Percentiles rank a stretch among this genome's conserved stretches.
Conservation (phyloP, 2,329 filamentous ascomycete species). For the Phyllosticta citrichinensis region DNA sequence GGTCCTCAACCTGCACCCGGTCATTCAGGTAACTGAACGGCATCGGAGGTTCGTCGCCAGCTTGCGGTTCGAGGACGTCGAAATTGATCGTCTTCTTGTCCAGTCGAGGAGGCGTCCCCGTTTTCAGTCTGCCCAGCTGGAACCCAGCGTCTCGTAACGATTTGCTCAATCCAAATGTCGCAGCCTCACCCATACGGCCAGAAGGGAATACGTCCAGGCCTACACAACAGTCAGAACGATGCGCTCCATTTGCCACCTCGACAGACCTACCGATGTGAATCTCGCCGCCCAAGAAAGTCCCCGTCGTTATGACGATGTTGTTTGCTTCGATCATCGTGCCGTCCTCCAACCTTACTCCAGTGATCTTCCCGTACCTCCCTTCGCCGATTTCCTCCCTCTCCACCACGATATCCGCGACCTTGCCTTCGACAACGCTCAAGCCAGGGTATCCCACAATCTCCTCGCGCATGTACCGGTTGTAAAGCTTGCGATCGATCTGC, state of each 20-base stretch:
- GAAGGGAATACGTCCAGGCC: conserved; percentile 71
- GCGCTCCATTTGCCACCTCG: not conserved
- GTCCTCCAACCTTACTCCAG: conserved; percentile 76
- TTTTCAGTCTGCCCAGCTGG: conserved; percentile 81
- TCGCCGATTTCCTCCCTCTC: conserved; percentile 64
- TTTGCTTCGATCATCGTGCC: conserved; percentile 73
- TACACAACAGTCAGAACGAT: conserved; percentile 12
- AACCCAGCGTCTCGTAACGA: conserved; percentile 84
- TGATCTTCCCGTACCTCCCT: conserved; percentile 60
- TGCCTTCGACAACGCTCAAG: conserved; percentile 71
- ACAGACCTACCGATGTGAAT: conserved; percentile 65
- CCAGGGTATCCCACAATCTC: conserved; percentile 72
- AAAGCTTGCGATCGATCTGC: conserved; percentile 86
- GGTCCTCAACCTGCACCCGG: conserved; percentile 64
- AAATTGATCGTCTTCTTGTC: conserved; percentile 77
- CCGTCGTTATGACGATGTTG: conserved; percentile 87
- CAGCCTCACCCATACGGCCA: conserved; percentile 86
- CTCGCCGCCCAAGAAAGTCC: conserved; percentile 89
- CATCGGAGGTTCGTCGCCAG: conserved; percentile 72
- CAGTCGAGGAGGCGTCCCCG: conserved; percentile 83
- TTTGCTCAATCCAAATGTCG: conserved; percentile 85
- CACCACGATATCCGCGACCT: conserved; percentile 83
- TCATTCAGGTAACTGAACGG: conserved; percentile 90
- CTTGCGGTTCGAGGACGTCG: conserved; percentile 57
- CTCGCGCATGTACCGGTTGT: conserved; percentile 82